A percentile compares a stretch with the other conserved stretches of the same genome.
These are phyloP conservation scores for Myxozyma lipomycoides DNA, from an alignment of 805 yeast genomes.

Conservation along the genomic window DNA sequence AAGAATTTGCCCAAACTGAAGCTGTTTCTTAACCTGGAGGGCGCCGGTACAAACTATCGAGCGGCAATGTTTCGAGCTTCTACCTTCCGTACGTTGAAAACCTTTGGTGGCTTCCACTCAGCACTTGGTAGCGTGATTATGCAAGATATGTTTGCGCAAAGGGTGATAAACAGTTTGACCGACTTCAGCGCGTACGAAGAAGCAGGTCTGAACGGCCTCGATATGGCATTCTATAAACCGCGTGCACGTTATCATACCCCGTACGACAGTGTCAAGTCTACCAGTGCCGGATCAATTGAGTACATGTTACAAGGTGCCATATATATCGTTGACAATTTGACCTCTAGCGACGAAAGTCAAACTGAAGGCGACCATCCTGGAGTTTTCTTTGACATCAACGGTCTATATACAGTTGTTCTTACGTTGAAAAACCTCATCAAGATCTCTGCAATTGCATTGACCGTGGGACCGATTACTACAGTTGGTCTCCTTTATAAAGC, in stretches of 20 bases:
- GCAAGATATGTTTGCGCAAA: constrained; percentile 66
- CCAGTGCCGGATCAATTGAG: constrained; percentile 10
- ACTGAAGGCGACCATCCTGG: constrained; percentile 7
- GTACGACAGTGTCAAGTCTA: constrained; percentile 53
- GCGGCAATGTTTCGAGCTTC: constrained; percentile 74
- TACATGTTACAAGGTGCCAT: constrained; percentile 14
- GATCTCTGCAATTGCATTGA: constrained; percentile 3
- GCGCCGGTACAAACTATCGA: constrained; percentile 88
- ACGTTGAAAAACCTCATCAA: constrained; percentile 3
- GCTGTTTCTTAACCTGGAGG: constrained; percentile 78
- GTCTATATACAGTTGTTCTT: constrained; percentile 4
- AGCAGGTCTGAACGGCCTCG: constrained; percentile 70
- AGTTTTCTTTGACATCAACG: constrained; percentile 16
- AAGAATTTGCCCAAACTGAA: constrained; percentile 60
- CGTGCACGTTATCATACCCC: constrained; percentile 77
- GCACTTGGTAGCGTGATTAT: constrained; percentile 17
- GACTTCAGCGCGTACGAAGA: constrained; percentile 69
- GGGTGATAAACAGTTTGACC: constrained; percentile 71
- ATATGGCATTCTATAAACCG: constrained; percentile 83
- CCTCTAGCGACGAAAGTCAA: constrained; percentile 1
- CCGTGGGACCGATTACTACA: constrained; percentile 11
- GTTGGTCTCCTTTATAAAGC: constrained; percentile 6
- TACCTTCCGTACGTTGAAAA: constrained; percentile 22
- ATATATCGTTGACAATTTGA: neutral
- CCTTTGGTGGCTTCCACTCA: constrained; percentile 9